Evolutionary conservation across 163 green algal genomes (phyloP), one percentile per base, ranked within the genome.

Genomic region (Scenedesmus sp.): DNA sequence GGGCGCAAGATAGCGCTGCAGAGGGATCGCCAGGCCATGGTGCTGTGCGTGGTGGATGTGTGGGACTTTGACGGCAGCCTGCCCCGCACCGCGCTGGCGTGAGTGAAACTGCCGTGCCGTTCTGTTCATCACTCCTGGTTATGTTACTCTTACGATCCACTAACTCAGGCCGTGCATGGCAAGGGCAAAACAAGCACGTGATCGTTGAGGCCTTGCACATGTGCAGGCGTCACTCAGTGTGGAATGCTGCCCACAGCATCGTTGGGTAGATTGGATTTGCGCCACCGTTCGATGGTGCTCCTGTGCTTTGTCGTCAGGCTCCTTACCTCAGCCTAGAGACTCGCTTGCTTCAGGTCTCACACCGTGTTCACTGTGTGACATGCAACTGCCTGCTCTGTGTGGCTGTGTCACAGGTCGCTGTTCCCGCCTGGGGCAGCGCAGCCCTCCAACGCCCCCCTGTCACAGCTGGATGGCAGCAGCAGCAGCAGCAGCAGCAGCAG

Each of bases 11-110:
- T 99, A 37, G 89, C 91, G 76, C 89, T 98, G 78, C 95, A 97
- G 73, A 96, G 94, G 87, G 97, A 96, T 86, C 91, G 95, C 30
- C 94, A 94, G 44, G 94, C 94, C 0, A 95, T 99, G 43, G 94
- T 99, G 90, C 91, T 99, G 81, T 93, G 94, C 44, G 97, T 99
- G 72, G 97, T 99, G 61, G 98, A 99, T 91, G 87, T 98, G 5
- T 95, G 94, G 40, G 98, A 99, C 94, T 99, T 99, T 95, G 98
- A 99, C 92, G 98, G 98, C n/a, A 99, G 96, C n/a, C 94, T 99
- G 81, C 98, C 98, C 0, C 92, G 97, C 20, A 59, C 61, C 26
- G 95, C 94, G 2, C 78, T 97, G 30, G 87, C 91, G 95, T 92
- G 49, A 85, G 87, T 79, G 53, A 10, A 46, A 13, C 33, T 42